Evolutionary conservation across 2,329 filamentous ascomycete genomes (phyloP), one percentile per base, ranked within the genome.

Genomic region (Aspergillus sergii): DNA sequence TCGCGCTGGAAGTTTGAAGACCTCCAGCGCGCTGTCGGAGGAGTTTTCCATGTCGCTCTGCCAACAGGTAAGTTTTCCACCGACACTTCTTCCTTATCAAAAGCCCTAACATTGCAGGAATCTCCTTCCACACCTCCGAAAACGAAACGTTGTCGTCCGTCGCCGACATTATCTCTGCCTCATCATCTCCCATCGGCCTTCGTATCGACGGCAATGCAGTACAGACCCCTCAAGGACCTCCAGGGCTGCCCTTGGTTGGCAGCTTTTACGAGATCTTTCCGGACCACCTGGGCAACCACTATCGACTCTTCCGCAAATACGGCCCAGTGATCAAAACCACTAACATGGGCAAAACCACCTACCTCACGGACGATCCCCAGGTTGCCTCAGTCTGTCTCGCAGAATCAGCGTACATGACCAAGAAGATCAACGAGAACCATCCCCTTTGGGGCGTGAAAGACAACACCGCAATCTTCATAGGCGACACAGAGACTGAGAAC

Each of bases 241-340:
- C 59, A 2, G 64, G 62, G 2, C 55, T 75, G 5, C 73, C 72
- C 3, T 45, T 81, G 34, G 73, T 86, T 6, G 84, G 84, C 30
- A 85, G 81, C 65, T 84, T 80, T 71, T 82, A 83, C 56, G 83
- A 86, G 66, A 73, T 86, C 16, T 86, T 80, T 67, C 84, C 85
- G 0, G 85, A 86, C 65, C 84, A 85, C 64, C 75, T 86, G 2
- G 84, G 85, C 3, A 86, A 86, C 71, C 80, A 85, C 61, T 78
- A 85, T 50, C 77, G 83, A 0, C 73, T 86, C 0, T 86, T 86
- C 57, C 79, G 81, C 1, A 79, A 78, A 46, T 85, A 84, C 62
- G 84, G 84, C 0, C 79, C 80, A 2, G 62, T 86, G 1, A 79
- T 86, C 69, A 79, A 79, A 63, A 86, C 84, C 0, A 81, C 71